Conservation (phyloP, 805 yeast species). For the Candida coleopterorum region DNA sequence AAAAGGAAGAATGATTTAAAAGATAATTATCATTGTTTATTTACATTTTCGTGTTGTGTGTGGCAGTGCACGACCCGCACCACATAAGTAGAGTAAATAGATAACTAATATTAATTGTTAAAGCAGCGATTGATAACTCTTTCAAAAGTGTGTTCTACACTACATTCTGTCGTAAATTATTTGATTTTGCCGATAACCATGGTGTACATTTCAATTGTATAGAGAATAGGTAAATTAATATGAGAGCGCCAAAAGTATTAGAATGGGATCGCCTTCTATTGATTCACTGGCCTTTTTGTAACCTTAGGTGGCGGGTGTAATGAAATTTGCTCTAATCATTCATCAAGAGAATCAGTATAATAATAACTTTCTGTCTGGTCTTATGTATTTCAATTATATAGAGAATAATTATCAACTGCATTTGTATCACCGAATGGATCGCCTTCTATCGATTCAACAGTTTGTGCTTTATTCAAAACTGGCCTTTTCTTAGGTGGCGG, state of each 20-base stretch:
- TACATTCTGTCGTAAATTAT: too few species aligned
- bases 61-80: too few species aligned
- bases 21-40: too few species aligned
- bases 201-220: conserved; percentile 14
- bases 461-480: conserved; percentile 15
- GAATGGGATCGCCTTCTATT: conserved; percentile 29
- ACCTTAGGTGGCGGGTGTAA: conserved; percentile 25
- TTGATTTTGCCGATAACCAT: too few species aligned
- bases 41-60: too few species aligned
- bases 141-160: too few species aligned
- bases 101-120: too few species aligned
- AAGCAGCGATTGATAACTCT: too few species aligned
- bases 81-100: too few species aligned
- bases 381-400: conserved; percentile 14
- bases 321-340: conserved; percentile 11
- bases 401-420: conserved; percentile 13
- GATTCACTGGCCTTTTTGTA: conserved; percentile 13
- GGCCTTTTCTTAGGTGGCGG: conserved; percentile 23
- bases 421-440: conserved; percentile 39
- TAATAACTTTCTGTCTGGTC: too few species aligned
- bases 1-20: too few species aligned
- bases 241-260: conserved; percentile 16
- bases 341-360: conserved; percentile 8
- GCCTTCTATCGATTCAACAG: conserved; percentile 19
- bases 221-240: conserved; percentile 12